Base-by-base conservation (phyloP, 371 early-diverging fungal species). In the Vairimorpha ceranae region DNA sequence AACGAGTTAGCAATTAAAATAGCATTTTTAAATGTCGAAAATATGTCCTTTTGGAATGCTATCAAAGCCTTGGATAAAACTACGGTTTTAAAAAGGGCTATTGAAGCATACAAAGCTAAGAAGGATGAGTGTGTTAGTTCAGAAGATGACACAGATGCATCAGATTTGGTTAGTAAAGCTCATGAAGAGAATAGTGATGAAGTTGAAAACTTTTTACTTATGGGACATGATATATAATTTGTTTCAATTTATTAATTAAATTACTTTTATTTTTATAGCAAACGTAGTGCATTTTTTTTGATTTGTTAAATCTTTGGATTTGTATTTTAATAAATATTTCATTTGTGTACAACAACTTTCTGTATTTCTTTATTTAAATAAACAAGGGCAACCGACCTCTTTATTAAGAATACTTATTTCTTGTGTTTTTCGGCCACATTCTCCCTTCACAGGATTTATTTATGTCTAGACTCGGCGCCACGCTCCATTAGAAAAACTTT, bases 1-100 rank as follows among this genome's bases (percentile, higher is more conserved):
- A 90, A 90, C 72, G 87, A 89, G 74, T 73, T 90, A 38, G 89
- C 87, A 14, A 88, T 89, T 80, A 87, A 87, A 74, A 80, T 90
- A 66, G 90, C 88, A 2, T 86, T 85, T 78, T 77, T 89, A 33
- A 85, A 85, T 79, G 74, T 83, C 2, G 85, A 85, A 32, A 85
- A 85, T 67, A 80, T 83, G 1, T 63, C 77, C 15, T 85, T 85
- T 48, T 81, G 82, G 75, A 89, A 89, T 80, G 86, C 83, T 25
- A 74, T 85, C 29, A 86, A 86, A 61, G 81, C 86, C 36, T 70
- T 74, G 23, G 86, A 85, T 21, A 80, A 85, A 67, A 81, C 75
- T 27, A 80, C 84, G n/a, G 78, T 88, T 59, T 77, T 89, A 14
- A 88, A 87, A 77, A 84, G 83, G 69, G 88, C 88, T n/a, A 78